A percentile compares a stretch with the other conserved stretches of the same genome.
These are phyloP conservation scores for Chloranthus sessilifolius DNA, from an alignment of 164 flowering plant species.

Conservation along the genomic window DNA sequence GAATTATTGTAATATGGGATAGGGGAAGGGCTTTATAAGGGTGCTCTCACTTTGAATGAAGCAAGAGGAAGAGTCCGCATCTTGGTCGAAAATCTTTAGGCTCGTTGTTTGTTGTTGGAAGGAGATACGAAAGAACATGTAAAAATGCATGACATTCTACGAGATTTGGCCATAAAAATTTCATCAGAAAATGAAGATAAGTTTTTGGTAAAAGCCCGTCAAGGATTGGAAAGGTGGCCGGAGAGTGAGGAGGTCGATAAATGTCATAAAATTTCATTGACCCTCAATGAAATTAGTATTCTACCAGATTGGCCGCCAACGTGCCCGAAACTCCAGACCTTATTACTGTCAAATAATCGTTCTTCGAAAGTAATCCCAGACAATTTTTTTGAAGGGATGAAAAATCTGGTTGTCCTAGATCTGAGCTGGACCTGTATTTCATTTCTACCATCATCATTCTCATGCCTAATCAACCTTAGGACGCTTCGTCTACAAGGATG, in stretches of 20 bases:
- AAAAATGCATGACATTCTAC: conserved; percentile 17
- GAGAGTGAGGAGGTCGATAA: no score
- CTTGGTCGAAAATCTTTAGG: conserved; percentile 7
- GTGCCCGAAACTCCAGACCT: not conserved
- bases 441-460: not conserved
- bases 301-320: conserved; percentile 15
- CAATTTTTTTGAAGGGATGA: not conserved
- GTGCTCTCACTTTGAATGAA: not conserved
- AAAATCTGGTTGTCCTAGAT: not conserved
- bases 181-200: not conserved
- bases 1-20: conserved; percentile 9
- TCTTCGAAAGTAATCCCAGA: not conserved
- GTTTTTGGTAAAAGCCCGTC: not conserved
- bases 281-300: not conserved
- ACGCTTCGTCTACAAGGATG: not conserved
- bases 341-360: not conserved
- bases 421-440: not conserved
- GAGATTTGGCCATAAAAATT: conserved; percentile 12
- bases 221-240: conserved; percentile 1
- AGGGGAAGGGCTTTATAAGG: conserved; percentile 14
- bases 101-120: conserved; percentile 12
- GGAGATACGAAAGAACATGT: not conserved
- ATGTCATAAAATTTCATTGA: not conserved
- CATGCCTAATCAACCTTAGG: not conserved
- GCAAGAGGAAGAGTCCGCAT: conserved; percentile 6